Evolutionary conservation across 371 early-diverging fungal species (phyloP), one percentile per base, ranked within the genome.

Genomic region (Mortierella sp.): DNA sequence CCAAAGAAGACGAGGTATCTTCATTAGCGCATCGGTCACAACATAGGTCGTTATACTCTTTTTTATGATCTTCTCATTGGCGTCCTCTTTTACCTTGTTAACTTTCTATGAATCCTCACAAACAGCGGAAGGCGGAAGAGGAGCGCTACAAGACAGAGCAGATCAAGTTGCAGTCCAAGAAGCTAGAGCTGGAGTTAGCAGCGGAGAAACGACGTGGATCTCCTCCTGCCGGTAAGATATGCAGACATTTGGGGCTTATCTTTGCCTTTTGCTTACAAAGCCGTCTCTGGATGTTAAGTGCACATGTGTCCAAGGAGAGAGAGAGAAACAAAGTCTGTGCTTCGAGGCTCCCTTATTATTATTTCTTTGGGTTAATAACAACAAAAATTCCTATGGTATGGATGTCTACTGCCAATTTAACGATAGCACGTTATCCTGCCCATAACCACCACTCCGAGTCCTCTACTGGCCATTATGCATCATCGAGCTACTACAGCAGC

Each of bases 141-240:
- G 81, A 79, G 50, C 79, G 79, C 30, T 75, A 75, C 60, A 73
- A 64, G 62, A 75, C 76, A 0, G 81, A 81, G 53, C 64, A 68
- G 43, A 47, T 81, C 48, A 73, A 70, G 12, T 64, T 81, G 5
- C 81, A 81, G 56, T 50, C 75, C 15, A 81, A 81, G 48, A 75
- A 81, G 24, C 54, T 81, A 14, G 81, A 81, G 19, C 57, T 81
- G 8, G 79, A 81, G 14, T 50, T 81, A 24, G 56, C 61, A 31
- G 48, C 59, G 21, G 79, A 79, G 54, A 64, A 50, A 32, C 65
- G 69, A 19, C 63, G 75, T 19, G 75, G 64, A 32, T 73, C 75
- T 1, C 75, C 75, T 23, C 68, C 75, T 39, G 43, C 73, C 57
- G 66, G 73, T 58, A 61, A 9, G 65, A 11, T 19, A 6, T 21